Evolutionary conservation across 164 flowering plant species (phyloP), one percentile per base, ranked within the genome.

Genomic region (Chimonanthus salicifolius): DNA sequence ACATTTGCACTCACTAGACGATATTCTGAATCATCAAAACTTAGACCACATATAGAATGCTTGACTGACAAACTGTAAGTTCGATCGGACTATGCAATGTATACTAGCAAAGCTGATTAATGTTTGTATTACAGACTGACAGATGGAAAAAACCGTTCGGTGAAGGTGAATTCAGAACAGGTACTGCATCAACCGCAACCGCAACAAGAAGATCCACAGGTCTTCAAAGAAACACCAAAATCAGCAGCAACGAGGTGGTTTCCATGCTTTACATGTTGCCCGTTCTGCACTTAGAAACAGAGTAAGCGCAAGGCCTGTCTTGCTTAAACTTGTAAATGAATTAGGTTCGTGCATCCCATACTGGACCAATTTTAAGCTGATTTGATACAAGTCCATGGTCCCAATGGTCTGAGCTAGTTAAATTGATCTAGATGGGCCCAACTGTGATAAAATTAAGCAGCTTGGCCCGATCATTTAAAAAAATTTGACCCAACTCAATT

Each of bases 211-310:
- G 65, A 76, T 48, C 33, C 64, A 3, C 67, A 43, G 10, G 58
- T 49, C 49, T 3, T n/a, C 47, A 66, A 46, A 44, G 43, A 65
- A 10, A 16, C 78, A 7, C 33, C 67, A 21, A 62, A 67, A 10
- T 20, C 70, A 2, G 71, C 67, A 20, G 49, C 7, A n/a, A 7
- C 62, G 7, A 81, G 72, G 67, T 85, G 89, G 85, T 80, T 83
- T 67, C 70, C 87, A 50, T 86, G 88, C 78, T 81, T 82, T 69
- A 74, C 83, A 15, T 83, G 85, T 72, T 83, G 87, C 73, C 77
- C 80, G 21, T 76, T 67, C 43, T 77, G 82, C 71, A 74, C 68
- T 65, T 81, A 81, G 2, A 82, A 21, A 79, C 65, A 65, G 77
- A 72, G 66, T 60, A 51, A 51, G 66, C 73, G 67, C 5, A 7